phyloP scores from a whole-genome alignment of 2,329 filamentous ascomycete species.

The Aureobasidium sp. region DNA sequence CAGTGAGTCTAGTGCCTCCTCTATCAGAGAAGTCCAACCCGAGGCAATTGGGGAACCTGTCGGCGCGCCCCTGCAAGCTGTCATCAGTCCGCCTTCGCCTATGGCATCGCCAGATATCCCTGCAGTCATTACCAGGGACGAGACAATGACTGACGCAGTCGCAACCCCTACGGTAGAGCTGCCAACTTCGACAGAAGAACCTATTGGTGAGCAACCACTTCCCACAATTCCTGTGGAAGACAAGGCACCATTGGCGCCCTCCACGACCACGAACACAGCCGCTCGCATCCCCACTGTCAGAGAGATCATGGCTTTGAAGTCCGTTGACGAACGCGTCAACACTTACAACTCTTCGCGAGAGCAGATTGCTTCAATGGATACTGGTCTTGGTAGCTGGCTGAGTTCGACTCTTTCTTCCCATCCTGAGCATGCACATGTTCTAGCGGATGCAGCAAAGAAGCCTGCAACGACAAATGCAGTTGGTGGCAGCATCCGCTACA shows the following conservation, averaged over 20 bases:
- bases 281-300: constrained; percentile 56
- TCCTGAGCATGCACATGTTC: constrained; percentile 45
- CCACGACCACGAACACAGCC: neutral
- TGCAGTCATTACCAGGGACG: neutral
- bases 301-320: constrained; percentile 67
- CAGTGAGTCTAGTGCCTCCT: neutral
- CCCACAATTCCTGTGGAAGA: neutral
- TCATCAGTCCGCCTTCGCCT: neutral
- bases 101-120: neutral
- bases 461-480: neutral
- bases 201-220: neutral
- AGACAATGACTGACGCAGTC: neutral
- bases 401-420: constrained; percentile 41
- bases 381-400: constrained; percentile 62
- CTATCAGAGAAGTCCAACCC: neutral
- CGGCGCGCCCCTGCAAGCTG: neutral
- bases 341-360: constrained; percentile 66
- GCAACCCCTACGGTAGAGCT: neutral
- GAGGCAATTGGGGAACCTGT: neutral
- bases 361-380: constrained; percentile 65
- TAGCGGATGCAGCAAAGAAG: constrained; percentile 15
- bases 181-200: neutral
- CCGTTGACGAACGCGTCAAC: constrained; percentile 60
- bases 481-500: constrained; percentile 18
- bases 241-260: neutral